A percentile compares a stretch with the other conserved stretches of the same genome.
phyloP scores from a whole-genome alignment of 495 filamentous ascomycete species.

The Lepidopterella palustris region DNA sequence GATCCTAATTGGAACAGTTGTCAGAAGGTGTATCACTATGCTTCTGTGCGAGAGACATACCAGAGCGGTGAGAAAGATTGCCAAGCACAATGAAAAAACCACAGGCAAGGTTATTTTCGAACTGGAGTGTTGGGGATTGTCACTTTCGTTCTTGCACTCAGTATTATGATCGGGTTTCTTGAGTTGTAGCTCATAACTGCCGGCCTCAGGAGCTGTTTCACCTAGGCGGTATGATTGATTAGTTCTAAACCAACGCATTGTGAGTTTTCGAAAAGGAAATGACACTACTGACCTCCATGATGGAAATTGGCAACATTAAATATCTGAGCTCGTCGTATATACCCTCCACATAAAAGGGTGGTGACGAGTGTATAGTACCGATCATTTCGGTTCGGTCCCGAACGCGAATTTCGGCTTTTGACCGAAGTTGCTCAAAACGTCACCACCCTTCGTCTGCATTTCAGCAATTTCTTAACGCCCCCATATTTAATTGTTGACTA shows the following conservation, averaged over 20 bases:
- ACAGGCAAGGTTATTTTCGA: background rate
- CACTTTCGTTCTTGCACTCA: background rate
- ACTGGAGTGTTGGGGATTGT: background rate
- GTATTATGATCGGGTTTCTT: background rate
- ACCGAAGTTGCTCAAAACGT: background rate
- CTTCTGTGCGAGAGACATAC: slow-evolving; percentile 14
- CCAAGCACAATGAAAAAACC: slow-evolving; percentile 31
- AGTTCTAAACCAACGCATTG: background rate
- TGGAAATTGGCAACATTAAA: background rate
- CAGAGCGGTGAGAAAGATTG: slow-evolving; percentile 36
- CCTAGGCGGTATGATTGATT: background rate
- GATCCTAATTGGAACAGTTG: slow-evolving; percentile 10
- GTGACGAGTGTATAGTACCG: background rate
- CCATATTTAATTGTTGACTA: background rate
- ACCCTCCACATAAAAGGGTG: background rate
- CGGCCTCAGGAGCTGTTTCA: background rate
- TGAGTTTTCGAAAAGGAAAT: background rate
- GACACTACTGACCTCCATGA: background rate
- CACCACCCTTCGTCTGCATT: background rate
- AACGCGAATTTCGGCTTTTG: background rate
- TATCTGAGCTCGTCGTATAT: background rate
- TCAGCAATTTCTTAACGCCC: background rate
- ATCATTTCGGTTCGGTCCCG: background rate
- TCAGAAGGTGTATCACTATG: background rate
- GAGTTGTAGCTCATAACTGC: background rate